Evolutionary conservation across 2,329 filamentous ascomycete species (phyloP).

Genomic region (Pseudogymnoascus sp.): DNA sequence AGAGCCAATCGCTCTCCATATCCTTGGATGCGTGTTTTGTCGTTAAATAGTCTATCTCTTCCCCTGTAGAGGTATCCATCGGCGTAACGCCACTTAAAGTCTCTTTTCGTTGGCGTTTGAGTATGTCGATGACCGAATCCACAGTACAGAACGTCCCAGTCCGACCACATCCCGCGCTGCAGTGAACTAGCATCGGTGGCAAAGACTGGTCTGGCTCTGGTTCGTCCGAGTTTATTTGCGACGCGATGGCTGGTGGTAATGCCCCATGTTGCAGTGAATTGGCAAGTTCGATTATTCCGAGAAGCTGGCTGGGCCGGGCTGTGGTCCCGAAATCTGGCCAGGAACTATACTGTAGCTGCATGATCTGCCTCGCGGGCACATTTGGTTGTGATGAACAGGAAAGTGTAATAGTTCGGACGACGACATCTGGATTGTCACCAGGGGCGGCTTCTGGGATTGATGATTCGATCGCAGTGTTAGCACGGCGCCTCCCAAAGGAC

Average conservation of each 20-base stretch:
- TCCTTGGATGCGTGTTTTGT: constrained; percentile 10
- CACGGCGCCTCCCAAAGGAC: constrained; percentile 39
- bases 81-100: constrained; percentile 27
- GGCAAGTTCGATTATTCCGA: constrained; percentile 83
- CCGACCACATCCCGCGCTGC: constrained; percentile 88
- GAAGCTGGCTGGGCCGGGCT: constrained; percentile 76
- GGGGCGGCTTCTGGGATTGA: constrained; percentile 29
- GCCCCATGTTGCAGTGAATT: constrained; percentile 59
- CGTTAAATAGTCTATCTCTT: constrained; percentile 20
- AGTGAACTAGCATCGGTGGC: constrained; percentile 83
- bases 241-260: constrained; percentile 19
- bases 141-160: constrained; percentile 97
- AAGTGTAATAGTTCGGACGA: constrained; percentile 79
- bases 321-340: constrained; percentile 97
- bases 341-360: constrained; percentile 87
- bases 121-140: constrained; percentile 90
- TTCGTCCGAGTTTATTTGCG: constrained; percentile 45
- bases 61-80: constrained; percentile 34
- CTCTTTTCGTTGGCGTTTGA: constrained; percentile 68
- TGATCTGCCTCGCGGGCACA: constrained; percentile 80
- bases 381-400: constrained; percentile 72
- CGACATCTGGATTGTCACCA: constrained; percentile 62
- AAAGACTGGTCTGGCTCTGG: constrained; percentile 45
- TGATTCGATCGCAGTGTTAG: constrained; percentile 44
- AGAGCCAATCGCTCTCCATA: constrained; percentile 56